phyloP scores from a whole-genome alignment of 768 basidiomycete species.

The Bullera alba region DNA sequence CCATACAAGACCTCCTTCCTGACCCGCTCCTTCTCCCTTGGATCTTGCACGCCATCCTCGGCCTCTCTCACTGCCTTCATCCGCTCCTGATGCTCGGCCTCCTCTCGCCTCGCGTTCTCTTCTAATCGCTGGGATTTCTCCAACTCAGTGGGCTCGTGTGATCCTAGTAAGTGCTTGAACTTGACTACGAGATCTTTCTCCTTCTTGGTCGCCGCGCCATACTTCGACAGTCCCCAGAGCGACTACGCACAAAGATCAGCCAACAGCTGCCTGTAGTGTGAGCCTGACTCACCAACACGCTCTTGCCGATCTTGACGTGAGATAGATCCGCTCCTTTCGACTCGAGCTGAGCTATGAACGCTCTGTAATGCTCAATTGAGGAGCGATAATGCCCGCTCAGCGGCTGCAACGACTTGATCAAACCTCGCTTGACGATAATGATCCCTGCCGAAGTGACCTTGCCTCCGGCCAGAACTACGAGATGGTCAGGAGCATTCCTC shows the following conservation, averaged over 20 bases:
- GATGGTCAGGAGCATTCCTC: neutral
- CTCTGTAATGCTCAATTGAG: slow-evolving; percentile 58
- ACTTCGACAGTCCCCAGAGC: slow-evolving; percentile 23
- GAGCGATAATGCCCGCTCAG: slow-evolving; percentile 65
- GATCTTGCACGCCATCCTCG: neutral
- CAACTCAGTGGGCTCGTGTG: slow-evolving; percentile 25
- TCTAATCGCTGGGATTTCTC: slow-evolving; percentile 26
- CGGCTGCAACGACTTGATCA: slow-evolving; percentile 58
- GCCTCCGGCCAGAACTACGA: slow-evolving; percentile 43
- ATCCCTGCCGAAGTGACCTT: slow-evolving; percentile 61
- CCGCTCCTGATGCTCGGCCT: slow-evolving; percentile 3
- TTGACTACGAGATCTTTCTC: slow-evolving; percentile 14
- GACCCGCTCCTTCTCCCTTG: slow-evolving; percentile 1
- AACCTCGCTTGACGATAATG: slow-evolving; percentile 59
- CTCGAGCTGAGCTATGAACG: slow-evolving; percentile 54
- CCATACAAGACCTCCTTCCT: slow-evolving; percentile 5
- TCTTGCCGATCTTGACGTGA: slow-evolving; percentile 59
- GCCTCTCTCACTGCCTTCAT: slow-evolving; percentile 10
- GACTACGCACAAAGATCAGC: slow-evolving; percentile 2
- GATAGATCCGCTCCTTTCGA: slow-evolving; percentile 57
- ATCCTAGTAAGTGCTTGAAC: slow-evolving; percentile 16
- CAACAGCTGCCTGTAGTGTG: neutral
- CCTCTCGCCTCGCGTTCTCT: slow-evolving; percentile 11
- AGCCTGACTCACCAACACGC: slow-evolving; percentile 49
- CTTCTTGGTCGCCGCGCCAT: slow-evolving; percentile 17